Evolutionary conservation across 257 asterid genomes (phyloP).

Genomic region (Fraxinus cuspidata): DNA sequence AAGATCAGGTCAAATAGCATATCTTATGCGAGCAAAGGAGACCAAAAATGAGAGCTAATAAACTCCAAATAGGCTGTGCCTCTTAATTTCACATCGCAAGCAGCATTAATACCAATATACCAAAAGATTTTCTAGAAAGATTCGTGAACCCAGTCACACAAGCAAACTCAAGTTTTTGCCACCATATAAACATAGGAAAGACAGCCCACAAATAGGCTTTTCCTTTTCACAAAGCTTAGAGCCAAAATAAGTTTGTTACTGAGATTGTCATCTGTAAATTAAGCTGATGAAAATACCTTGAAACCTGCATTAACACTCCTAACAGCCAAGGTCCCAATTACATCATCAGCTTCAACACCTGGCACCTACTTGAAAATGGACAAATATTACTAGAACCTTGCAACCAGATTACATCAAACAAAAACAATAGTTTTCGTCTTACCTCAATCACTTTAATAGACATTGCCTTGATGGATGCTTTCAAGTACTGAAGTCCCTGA

Average conservation of each 20-base stretch:
- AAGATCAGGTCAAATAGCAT: not conserved
- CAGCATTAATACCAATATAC: not conserved
- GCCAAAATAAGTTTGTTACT: not conserved
- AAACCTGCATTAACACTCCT: conserved; percentile 84
- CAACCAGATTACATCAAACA: conserved; percentile 20
- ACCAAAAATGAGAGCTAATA: not conserved
- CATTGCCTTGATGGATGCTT: conserved; percentile 96
- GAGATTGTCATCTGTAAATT: conserved; percentile 20
- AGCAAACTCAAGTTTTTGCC: not conserved
- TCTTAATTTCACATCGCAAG: not conserved
- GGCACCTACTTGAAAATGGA: conserved; percentile 72
- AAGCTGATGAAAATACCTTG: conserved; percentile 58
- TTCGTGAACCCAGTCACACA: not conserved
- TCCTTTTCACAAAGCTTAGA: conserved; percentile 12
- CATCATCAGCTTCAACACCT: conserved; percentile 99
- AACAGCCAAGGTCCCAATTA: conserved; percentile 90
- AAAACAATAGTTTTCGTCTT: conserved; percentile 21
- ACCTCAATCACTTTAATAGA: conserved; percentile 97
- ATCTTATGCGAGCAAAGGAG: not conserved
- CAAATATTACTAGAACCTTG: conserved; percentile 19
- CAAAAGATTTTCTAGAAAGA: not conserved
- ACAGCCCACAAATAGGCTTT: conserved; percentile 5
- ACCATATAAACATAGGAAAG: conserved; percentile 9
- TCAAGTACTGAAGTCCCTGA: conserved; percentile 95
- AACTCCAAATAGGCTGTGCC: not conserved